phyloP scores from a whole-genome alignment of 2,329 filamentous ascomycete species.

The Verticillium tricorpus region DNA sequence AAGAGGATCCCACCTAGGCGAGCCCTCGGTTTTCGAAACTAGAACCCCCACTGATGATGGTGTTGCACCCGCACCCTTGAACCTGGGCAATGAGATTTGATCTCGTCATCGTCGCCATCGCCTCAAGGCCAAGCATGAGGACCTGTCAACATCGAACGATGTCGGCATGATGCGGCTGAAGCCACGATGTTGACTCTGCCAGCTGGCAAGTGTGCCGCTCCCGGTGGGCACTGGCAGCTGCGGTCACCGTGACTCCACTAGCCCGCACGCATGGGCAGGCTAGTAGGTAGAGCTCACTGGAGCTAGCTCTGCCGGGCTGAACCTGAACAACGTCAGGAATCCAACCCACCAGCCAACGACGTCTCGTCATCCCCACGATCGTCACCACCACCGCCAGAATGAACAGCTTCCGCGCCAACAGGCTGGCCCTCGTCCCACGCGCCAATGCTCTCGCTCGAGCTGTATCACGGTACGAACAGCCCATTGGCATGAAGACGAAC shows the following conservation, averaged over 20 bases:
- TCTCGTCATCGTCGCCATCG: too few relatives aligned
- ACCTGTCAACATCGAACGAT: neutral
- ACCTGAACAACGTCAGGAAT: neutral
- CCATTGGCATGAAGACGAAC: too few relatives aligned
- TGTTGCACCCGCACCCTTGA: too few relatives aligned
- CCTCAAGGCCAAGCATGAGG: too few relatives aligned
- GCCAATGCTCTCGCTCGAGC: constrained; percentile 9
- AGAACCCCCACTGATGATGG: too few relatives aligned
- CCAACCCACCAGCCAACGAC: neutral
- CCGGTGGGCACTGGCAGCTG: neutral
- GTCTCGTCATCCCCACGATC: neutral
- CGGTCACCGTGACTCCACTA: neutral
- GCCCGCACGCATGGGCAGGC: too few relatives aligned
- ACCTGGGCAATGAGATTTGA: too few relatives aligned
- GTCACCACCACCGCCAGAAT: neutral
- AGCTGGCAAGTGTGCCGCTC: neutral
- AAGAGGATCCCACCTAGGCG: too few relatives aligned
- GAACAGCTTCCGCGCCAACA: constrained; percentile 2
- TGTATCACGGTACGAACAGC: constrained; percentile 2
- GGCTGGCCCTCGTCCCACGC: constrained; percentile 3
- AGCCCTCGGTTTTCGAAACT: too few relatives aligned
- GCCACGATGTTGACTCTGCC: neutral
- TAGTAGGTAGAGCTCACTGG: too few relatives aligned
- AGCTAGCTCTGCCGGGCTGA: neutral
- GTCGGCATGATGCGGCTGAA: neutral